Base-by-base conservation (phyloP, 768 basidiomycete species). In the Panaeolus cyanescens region DNA sequence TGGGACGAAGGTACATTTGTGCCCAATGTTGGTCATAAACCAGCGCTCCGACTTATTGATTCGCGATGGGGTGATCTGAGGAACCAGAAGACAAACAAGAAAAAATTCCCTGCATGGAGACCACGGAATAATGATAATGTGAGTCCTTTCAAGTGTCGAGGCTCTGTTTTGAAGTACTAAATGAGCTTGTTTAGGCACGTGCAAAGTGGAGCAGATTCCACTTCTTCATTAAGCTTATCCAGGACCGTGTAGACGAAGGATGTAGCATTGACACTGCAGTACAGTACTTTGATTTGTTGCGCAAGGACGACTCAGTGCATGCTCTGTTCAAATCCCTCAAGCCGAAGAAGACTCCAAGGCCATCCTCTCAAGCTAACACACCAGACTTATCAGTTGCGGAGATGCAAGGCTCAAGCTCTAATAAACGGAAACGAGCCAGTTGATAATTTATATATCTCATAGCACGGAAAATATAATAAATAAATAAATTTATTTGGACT, bases 1-100 rank as follows among this genome's bases (percentile, higher is more conserved):
- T 63, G 62, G 62, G 62, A 63, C 34, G 62, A 63, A 53, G 62
- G 61, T 7, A 45, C 54, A 28, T 59, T 54, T n/a, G 19, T 63
- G 33, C 28, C 13, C 28, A 54, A 37, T 55, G 45, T 63, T 42
- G 62, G 62, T 25, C 39, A 37, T 17, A 59, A 59, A 28, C 50
- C 54, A 7, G 58, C 62, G 1, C 13, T 63, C 34, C 33, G 58
- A 32, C 22, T 53, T 53, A 59, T 63, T 33, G 54, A 63, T 34
- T 53, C 58, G 19, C 25, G 58, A 28, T 63, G 62, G 62, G 62
- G 62, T 8, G 25, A 25, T 55, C 36, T 59, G n/a, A 59, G 59
- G 50, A 45, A 56, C 30, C 32, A 63, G 36, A 25, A 40, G 31
- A 59, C 58, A 17, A 59, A 63, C 9, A 63, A 59, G 32, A 37